Evolutionary conservation across 2,329 filamentous ascomycete species (phyloP).

Genomic region (Arthrobotrys iridis): DNA sequence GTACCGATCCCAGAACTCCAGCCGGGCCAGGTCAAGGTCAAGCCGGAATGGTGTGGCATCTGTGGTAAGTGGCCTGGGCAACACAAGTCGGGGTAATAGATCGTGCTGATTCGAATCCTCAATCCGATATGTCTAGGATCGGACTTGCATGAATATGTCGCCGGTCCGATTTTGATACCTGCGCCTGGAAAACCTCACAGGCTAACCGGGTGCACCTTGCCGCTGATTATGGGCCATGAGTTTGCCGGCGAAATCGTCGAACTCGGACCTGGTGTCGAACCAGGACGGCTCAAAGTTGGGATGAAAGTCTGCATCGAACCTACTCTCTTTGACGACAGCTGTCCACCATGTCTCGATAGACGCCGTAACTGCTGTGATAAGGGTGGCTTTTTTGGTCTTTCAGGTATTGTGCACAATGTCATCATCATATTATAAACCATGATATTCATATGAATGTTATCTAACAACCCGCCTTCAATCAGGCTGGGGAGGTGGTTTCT

Average conservation of each 20-base stretch:
- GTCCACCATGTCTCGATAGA: slow-evolving; percentile 67
- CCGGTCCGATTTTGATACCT: slow-evolving; percentile 40
- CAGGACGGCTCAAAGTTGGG: slow-evolving; percentile 64
- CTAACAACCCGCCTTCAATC: slow-evolving; percentile 4
- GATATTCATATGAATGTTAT: background rate
- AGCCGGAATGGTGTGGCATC: slow-evolving; percentile 52
- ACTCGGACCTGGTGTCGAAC: slow-evolving; percentile 66
- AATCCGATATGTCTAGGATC: slow-evolving; percentile 15
- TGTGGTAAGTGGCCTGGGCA: slow-evolving; percentile 30
- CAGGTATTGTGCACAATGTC: slow-evolving; percentile 20
- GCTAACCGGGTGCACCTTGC: slow-evolving; percentile 68
- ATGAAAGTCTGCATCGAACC: slow-evolving; percentile 71
- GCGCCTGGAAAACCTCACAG: slow-evolving; percentile 61
- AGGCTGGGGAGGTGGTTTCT: slow-evolving; percentile 62
- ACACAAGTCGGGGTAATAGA: background rate
- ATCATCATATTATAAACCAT: background rate
- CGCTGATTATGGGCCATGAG: slow-evolving; percentile 73
- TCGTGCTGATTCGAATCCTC: background rate
- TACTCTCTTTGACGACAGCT: slow-evolving; percentile 64
- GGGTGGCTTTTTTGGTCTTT: slow-evolving; percentile 67
- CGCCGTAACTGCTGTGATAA: slow-evolving; percentile 70
- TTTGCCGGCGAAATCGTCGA: slow-evolving; percentile 71
- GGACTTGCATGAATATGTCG: slow-evolving; percentile 45
- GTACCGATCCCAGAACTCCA: slow-evolving; percentile 42
- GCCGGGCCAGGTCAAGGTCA: slow-evolving; percentile 45